phyloP scores from a whole-genome alignment of 2,329 filamentous ascomycete species.

The Arachnopeziza araneosa region DNA sequence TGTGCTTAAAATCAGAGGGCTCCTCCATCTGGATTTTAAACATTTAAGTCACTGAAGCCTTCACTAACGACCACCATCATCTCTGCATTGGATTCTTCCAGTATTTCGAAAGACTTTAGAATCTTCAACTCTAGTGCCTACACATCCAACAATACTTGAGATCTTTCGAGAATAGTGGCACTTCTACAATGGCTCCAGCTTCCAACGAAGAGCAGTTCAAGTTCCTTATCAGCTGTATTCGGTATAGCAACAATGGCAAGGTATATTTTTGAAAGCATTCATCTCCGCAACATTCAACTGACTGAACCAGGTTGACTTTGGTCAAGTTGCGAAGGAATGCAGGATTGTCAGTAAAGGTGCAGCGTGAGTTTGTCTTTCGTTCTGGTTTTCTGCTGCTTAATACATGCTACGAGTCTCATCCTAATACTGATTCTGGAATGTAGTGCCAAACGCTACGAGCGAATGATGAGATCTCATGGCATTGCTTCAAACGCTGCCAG shows the following conservation, averaged over 20 bases:
- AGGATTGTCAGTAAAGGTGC: constrained; percentile 60
- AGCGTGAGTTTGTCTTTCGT: constrained; percentile 49
- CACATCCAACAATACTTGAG: not conserved
- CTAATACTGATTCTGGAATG: not conserved
- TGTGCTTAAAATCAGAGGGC: constrained; percentile 19
- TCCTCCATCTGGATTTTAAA: constrained; percentile 6
- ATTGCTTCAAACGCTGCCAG: constrained; percentile 33
- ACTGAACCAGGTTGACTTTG: constrained; percentile 54
- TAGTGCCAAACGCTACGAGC: constrained; percentile 64
- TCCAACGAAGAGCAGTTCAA: constrained; percentile 53
- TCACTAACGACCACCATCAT: constrained; percentile 10
- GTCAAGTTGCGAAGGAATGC: constrained; percentile 57
- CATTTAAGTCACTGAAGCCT: constrained; percentile 10
- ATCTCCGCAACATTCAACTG: not conserved
- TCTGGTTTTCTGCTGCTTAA: not conserved
- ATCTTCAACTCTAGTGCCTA: constrained; percentile 4
- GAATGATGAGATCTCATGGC: constrained; percentile 55
- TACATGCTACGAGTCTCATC: not conserved
- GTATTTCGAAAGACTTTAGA: constrained; percentile 10
- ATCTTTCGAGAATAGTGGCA: not conserved
- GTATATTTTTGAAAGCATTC: constrained; percentile 35
- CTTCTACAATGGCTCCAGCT: constrained; percentile 42
- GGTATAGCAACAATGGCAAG: constrained; percentile 52
- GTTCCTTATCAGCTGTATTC: constrained; percentile 63
- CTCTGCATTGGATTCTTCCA: constrained; percentile 1